These are phyloP conservation scores for Neurospora sp. DNA, from an alignment of 495 filamentous ascomycete species.

Conservation along the genomic window DNA sequence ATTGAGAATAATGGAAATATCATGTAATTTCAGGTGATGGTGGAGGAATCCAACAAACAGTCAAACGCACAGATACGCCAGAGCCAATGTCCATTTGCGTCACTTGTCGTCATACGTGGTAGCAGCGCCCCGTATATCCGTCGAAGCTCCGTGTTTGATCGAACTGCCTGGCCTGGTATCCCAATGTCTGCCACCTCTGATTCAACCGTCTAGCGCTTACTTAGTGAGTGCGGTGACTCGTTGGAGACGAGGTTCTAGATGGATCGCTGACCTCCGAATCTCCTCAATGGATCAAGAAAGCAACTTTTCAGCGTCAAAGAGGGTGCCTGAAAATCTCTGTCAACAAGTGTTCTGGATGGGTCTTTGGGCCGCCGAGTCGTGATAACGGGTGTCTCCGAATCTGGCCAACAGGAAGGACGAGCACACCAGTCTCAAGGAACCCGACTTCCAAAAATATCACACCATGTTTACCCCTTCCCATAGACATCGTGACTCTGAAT, in stretches of 20 bases:
- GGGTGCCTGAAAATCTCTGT: neutral
- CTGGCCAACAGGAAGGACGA: neutral
- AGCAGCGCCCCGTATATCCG: neutral
- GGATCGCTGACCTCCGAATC: neutral
- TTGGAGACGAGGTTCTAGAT: neutral
- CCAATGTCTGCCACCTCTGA: neutral
- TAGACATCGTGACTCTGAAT: neutral
- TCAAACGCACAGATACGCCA: neutral
- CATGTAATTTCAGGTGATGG: neutral
- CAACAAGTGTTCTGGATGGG: neutral
- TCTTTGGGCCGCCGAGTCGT: neutral
- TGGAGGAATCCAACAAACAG: neutral
- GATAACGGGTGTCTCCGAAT: neutral
- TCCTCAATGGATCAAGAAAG: neutral
- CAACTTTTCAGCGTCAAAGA: too few species aligned
- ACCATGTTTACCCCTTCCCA: neutral
- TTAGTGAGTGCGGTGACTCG: neutral
- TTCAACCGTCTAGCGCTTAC: neutral
- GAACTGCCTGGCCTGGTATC: neutral
- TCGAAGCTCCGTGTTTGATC: neutral
- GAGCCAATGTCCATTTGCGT: neutral
- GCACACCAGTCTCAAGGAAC: neutral
- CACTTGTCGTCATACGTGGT: conserved; percentile 11
- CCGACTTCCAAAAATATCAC: neutral
- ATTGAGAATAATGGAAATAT: neutral